Base-by-base conservation (phyloP, 2,329 filamentous ascomycete species). In the Emmonsia crescens region DNA sequence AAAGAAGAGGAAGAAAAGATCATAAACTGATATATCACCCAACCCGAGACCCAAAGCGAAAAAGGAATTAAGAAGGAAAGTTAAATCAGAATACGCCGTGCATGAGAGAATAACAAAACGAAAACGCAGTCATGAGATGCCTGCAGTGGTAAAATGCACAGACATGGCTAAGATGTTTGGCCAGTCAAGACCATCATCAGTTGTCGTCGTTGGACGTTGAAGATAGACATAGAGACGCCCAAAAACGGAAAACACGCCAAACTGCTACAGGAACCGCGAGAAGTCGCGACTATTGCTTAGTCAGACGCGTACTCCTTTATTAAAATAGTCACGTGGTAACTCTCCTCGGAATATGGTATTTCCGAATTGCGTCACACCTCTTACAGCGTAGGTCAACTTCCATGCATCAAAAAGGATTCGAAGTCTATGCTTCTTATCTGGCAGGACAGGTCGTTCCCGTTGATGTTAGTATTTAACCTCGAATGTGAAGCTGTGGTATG, bases 11-110 rank as follows among this genome's bases (percentile, higher is more conserved):
- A 63, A 42, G 24, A 57, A 49, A 29, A 56, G 29, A 29, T 52
- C 33, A 10, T 42, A 44, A 33, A 51, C 49, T 19, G 38, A 46
- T 21, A 54, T 54, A 40, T 24, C 27, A n/a, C 62, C 52, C 33
- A 27, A 40, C 33, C 33, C 56, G 60, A 57, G 66, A 69, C 51
- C 64, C 69, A 33, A 8, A 59, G 16, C n/a, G n/a, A 19, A 24
- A 16, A 33, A 38, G 31, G 40, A 38, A 46, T 48, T 57, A 38
- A 27, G 57, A 51, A 52, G 48, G 16, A 55, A 52, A 54, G 3
- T 14, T 31, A 44, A 36, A 56, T 59, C 56, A 59, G 38, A 59
- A 38, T 57, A 38, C 60, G 44, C 29, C 61, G 24, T 21, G 48
- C 52, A 57, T 60, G 38, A 16, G 29, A n/a, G 19, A 38, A 49